phyloP scores from a whole-genome alignment of 1,284 basidiomycete species.

The Ustilago xerochloae region DNA sequence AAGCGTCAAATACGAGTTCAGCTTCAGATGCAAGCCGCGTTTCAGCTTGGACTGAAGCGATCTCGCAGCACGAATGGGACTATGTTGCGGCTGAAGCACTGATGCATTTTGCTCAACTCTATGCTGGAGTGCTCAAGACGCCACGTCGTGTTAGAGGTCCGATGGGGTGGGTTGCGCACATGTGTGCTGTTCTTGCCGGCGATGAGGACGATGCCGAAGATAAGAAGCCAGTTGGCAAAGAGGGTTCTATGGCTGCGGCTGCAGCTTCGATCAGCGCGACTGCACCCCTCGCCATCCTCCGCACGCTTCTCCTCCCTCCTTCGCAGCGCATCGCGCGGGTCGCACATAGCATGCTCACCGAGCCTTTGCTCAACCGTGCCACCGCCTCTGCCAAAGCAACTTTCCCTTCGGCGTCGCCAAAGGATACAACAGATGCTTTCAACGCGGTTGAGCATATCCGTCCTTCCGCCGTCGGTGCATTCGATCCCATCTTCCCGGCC shows the following conservation, averaged over 20 bases:
- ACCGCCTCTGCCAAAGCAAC: slow-evolving; percentile 2
- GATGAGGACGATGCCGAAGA: slow-evolving; percentile 16
- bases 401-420: neutral
- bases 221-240: neutral
- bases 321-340: slow-evolving; percentile 41
- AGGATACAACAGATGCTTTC: slow-evolving; percentile 18
- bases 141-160: slow-evolving; percentile 63
- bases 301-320: slow-evolving; percentile 28
- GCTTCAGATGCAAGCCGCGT: neutral
- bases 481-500: slow-evolving; percentile 54
- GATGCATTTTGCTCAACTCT: slow-evolving; percentile 66
- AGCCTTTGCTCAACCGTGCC: slow-evolving; percentile 47
- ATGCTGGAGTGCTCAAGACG: slow-evolving; percentile 57
- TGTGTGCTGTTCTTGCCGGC: slow-evolving; percentile 55
- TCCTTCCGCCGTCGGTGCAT: slow-evolving; percentile 23
- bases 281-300: slow-evolving; percentile 32
- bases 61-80: slow-evolving; percentile 60
- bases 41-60: slow-evolving; percentile 52
- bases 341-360: slow-evolving; percentile 50
- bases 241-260: neutral
- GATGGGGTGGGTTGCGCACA: slow-evolving; percentile 61
- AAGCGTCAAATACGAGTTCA: neutral
- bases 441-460: slow-evolving; percentile 29
- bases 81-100: slow-evolving; percentile 64
- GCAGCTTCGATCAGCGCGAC: slow-evolving; percentile 5